Evolutionary conservation across 169 alveolate genomes (phyloP).

Genomic region (Plasmodium yoelii): DNA sequence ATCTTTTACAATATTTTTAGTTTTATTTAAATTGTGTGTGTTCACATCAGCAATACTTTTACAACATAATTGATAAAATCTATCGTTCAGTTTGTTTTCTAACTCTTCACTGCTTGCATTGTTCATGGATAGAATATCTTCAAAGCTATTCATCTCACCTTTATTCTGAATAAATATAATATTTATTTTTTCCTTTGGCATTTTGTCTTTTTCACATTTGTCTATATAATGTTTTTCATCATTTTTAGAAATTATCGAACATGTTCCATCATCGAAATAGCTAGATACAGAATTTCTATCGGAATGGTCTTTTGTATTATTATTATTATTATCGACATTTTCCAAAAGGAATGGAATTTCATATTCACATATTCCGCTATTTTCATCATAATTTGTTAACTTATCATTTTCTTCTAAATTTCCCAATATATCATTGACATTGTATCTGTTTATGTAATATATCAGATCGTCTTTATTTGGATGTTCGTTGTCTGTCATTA

Average conservation of each 20-base stretch:
- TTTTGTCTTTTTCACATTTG: conserved; percentile 21
- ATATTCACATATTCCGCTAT: conserved; percentile 22
- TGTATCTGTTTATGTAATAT: conserved; percentile 33
- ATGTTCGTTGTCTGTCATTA: conserved; percentile 16
- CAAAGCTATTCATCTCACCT: conserved; percentile 41
- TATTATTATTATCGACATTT: conserved; percentile 17
- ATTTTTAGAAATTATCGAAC: conserved; percentile 38
- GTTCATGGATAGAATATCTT: conserved; percentile 40
- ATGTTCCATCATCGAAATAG: conserved; percentile 65
- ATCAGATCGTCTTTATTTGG: conserved; percentile 12
- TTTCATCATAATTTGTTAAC: conserved; percentile 4
- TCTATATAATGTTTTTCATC: conserved; percentile 30
- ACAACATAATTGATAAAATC: conserved; percentile 54
- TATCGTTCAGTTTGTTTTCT: conserved; percentile 55
- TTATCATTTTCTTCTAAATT: conserved; percentile 28
- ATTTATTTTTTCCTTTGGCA: conserved; percentile 56
- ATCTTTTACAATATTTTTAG: background rate
- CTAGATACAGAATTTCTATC: conserved; percentile 41
- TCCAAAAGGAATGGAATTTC: conserved; percentile 35
- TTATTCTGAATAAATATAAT: conserved; percentile 50
- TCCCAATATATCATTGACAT: conserved; percentile 40
- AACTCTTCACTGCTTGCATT: conserved; percentile 29
- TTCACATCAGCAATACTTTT: conserved; percentile 73
- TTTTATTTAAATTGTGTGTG: conserved; percentile 57
- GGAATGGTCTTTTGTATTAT: conserved; percentile 24